Conservation (phyloP, 192 early-diverging fungal species). For the Umbelopsis sp. region DNA sequence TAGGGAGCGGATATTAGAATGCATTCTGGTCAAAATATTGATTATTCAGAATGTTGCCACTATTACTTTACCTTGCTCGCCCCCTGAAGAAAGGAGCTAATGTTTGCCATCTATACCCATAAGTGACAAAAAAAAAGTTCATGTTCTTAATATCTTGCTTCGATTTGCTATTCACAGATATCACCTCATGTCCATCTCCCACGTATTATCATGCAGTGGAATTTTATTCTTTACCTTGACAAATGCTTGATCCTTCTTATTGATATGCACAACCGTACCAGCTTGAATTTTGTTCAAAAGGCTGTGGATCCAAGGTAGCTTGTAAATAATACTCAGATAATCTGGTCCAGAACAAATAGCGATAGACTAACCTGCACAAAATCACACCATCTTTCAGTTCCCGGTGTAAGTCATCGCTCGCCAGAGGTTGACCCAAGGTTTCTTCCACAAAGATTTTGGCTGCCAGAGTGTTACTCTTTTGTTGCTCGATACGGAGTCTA, state of each 20-base stretch:
- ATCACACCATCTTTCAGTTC: slow-evolving; percentile 76
- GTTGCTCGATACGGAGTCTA: slow-evolving; percentile 21
- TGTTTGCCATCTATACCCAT: slow-evolving; percentile 75
- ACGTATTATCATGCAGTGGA: too few species aligned
- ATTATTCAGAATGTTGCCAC: slow-evolving; percentile 8
- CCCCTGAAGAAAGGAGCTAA: slow-evolving; percentile 70
- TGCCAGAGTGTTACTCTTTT: slow-evolving; percentile 8
- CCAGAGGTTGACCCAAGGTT: slow-evolving; percentile 34
- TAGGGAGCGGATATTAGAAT: neutral
- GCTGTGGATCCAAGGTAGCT: neutral
- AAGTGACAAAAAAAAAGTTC: neutral
- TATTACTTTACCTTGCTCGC: slow-evolving; percentile 35
- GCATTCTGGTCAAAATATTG: slow-evolving; percentile 7
- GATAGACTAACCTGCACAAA: slow-evolving; percentile 63
- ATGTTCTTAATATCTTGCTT: neutral
- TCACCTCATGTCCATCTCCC: neutral
- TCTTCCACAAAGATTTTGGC: slow-evolving; percentile 18
- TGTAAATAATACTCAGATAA: neutral
- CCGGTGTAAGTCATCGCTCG: slow-evolving; percentile 57
- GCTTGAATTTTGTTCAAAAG: slow-evolving; percentile 12
- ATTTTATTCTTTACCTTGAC: neutral
- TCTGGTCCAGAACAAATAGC: neutral
- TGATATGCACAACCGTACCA: slow-evolving; percentile 7
- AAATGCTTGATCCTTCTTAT: slow-evolving; percentile 6
- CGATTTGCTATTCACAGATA: neutral